A percentile compares a stretch with the other conserved stretches of the same genome.
These are phyloP conservation scores for Auriscalpium microsporum DNA, from an alignment of 768 basidiomycete species.

Conservation along the genomic window DNA sequence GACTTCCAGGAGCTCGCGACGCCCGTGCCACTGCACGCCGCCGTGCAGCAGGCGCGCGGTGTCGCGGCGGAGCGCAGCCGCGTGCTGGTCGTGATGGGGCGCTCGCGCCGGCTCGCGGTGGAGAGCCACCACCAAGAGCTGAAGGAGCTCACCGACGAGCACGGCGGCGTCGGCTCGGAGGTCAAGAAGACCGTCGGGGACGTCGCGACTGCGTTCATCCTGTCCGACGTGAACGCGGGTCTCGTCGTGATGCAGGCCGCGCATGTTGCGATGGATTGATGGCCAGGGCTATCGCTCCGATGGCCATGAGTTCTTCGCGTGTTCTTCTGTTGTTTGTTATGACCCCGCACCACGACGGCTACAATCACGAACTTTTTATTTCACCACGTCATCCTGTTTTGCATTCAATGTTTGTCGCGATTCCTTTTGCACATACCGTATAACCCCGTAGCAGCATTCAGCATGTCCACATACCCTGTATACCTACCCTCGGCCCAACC, in stretches of 20 bases:
- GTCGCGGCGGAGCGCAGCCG: conserved; percentile 23
- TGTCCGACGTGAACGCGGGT: conserved; percentile 48
- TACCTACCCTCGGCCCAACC: too few relatives aligned
- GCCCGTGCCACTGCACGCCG: conserved; percentile 48
- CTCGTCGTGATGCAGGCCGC: conserved; percentile 61
- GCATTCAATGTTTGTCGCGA: too few relatives aligned
- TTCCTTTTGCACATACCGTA: too few relatives aligned
- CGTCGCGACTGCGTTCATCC: conserved; percentile 68
- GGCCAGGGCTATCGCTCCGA: background rate
- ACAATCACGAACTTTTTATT: background rate
- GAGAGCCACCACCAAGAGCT: conserved; percentile 71
- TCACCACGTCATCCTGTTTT: too few relatives aligned
- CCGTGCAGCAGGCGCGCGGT: conserved; percentile 36
- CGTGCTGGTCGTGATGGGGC: conserved; percentile 61
- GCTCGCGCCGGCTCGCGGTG: conserved; percentile 64
- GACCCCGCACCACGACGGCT: background rate
- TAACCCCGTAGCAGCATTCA: too few relatives aligned
- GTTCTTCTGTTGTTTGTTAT: background rate
- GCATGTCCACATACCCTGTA: too few relatives aligned
- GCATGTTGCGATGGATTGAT: background rate
- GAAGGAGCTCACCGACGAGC: conserved; percentile 48
- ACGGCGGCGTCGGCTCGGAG: conserved; percentile 48
- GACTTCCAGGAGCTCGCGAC: conserved; percentile 51
- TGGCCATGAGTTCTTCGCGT: background rate
- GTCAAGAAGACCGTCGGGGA: conserved; percentile 82